phyloP scores from a whole-genome alignment of 306 rosid genomes.

The Lablab purpureus region DNA sequence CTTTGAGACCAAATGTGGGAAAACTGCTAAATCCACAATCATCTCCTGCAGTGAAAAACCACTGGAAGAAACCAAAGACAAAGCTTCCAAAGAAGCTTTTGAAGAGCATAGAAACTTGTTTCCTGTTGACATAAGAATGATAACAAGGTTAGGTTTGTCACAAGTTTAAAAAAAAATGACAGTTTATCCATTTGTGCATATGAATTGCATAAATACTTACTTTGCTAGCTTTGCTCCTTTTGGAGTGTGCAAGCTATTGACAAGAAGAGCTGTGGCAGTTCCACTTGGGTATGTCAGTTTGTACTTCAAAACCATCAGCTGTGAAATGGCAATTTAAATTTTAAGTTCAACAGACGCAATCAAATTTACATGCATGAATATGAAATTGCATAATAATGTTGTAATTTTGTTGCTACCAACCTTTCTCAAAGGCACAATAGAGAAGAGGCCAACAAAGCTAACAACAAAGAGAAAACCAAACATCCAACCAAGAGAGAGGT shows the following conservation, averaged over 20 bases:
- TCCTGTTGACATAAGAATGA: conserved; percentile 49
- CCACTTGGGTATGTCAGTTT: conserved; percentile 85
- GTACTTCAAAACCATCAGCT: conserved; percentile 79
- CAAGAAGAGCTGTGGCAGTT: conserved; percentile 84
- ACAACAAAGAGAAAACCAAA: conserved; percentile 71
- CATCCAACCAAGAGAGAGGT: conserved; percentile 73
- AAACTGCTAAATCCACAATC: conserved; percentile 71
- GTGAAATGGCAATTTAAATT: conserved; percentile 18
- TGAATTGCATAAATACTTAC: conserved; percentile 40
- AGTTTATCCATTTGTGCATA: background rate
- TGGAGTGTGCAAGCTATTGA: conserved; percentile 86
- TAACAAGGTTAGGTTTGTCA: background rate
- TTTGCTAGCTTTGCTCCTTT: conserved; percentile 82
- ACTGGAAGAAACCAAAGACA: conserved; percentile 66
- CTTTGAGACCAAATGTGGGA: conserved; percentile 80
- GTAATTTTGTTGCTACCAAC: conserved; percentile 40
- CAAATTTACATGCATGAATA: background rate
- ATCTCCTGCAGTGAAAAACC: conserved; percentile 73
- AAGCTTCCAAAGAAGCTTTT: conserved; percentile 71
- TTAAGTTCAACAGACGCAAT: background rate
- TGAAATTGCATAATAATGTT: background rate
- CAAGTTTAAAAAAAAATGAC: background rate
- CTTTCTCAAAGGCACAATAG: conserved; percentile 80
- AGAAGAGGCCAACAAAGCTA: conserved; percentile 80
- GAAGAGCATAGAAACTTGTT: conserved; percentile 70